Base-by-base conservation (phyloP, 257 asterid genomes). In the Marsdenia floribunda region DNA sequence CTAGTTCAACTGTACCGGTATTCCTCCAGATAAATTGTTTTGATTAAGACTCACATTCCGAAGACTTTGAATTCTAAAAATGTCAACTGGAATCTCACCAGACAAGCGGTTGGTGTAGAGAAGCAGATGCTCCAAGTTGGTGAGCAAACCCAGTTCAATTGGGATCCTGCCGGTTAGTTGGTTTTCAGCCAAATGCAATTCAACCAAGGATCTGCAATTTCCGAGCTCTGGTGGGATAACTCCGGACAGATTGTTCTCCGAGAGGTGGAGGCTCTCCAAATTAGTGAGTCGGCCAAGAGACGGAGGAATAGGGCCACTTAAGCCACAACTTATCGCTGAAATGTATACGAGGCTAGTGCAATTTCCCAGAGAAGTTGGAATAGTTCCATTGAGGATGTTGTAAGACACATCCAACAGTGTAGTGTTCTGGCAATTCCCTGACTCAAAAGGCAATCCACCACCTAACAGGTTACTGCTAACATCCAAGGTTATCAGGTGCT, bases 141-240 rank as follows among this genome's bases (percentile, higher is more conserved):
- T 55, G 16, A 91, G 90, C 85, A 68, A 73, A 64, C 96, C 96
- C 64, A 93, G 80, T 77, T 88, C 96, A 57, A 76, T 80, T 0
- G 98, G 98, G 70, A 93, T 88, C 65, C 49, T 76, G 53, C 93
- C 96, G 46, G 77, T 85, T 49, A 93, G 84, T 74, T 80, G 82
- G 85, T 91, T 93, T 8, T 6, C 79, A 3, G 79, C 70, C 61
- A 93, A 57, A 82, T 75, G 81, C 76, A 93, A 82, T 70, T 86
- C 88, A 33, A 65, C 74, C 89, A 93, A 83, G 63, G 88, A 85
- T 75, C 40, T 72, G 84, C 98, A 93, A 46, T 82, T 79, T 26
- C 97, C 96, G 64, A 93, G 79, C 75, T 93, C 90, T 4, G 86
- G 86, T 6, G 98, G 98, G 77, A 93, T 93, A 70, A 54, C 57